phyloP scores from a whole-genome alignment of 768 basidiomycete genomes.

The Phylloporus rhodoxanthus region DNA sequence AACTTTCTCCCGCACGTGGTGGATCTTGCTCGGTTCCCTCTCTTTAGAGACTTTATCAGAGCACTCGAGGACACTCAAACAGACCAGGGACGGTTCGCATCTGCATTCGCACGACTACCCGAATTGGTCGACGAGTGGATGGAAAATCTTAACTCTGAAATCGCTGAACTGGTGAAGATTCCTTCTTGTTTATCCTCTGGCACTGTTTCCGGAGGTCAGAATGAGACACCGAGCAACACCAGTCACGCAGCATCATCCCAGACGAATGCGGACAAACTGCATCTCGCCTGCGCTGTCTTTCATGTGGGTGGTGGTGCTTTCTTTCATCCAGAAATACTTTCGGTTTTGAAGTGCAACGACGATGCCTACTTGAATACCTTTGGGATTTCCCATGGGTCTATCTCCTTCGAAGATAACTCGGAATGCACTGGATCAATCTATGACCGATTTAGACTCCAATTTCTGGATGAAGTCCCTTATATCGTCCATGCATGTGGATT shows the following conservation, averaged over 20 bases:
- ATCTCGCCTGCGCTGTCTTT: constrained; percentile 8
- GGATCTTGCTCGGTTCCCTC: constrained; percentile 10
- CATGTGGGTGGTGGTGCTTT: not conserved
- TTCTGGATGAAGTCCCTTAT: constrained; percentile 2
- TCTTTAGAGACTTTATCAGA: constrained; percentile 9
- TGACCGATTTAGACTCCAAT: not conserved
- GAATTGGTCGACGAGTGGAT: constrained; percentile 7
- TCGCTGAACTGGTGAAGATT: constrained; percentile 7
- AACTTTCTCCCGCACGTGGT: constrained; percentile 14
- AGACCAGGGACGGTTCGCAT: not conserved
- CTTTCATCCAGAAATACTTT: constrained; percentile 2
- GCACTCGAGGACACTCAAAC: not conserved
- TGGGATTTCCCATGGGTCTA: not conserved
- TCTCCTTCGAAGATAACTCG: not conserved
- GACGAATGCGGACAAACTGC: not conserved
- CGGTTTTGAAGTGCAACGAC: not conserved
- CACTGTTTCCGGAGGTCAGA: not conserved
- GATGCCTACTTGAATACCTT: not conserved
- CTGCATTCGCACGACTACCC: constrained; percentile 13
- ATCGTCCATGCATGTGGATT: constrained; percentile 12
- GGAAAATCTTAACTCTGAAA: constrained; percentile 3
- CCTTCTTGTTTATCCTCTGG: not conserved
- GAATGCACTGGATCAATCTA: not conserved
- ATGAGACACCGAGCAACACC: not conserved
- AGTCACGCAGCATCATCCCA: not conserved